Conservation (phyloP, 1,139 yeast genomes). For the Entelexis paramagnoliae region DNA sequence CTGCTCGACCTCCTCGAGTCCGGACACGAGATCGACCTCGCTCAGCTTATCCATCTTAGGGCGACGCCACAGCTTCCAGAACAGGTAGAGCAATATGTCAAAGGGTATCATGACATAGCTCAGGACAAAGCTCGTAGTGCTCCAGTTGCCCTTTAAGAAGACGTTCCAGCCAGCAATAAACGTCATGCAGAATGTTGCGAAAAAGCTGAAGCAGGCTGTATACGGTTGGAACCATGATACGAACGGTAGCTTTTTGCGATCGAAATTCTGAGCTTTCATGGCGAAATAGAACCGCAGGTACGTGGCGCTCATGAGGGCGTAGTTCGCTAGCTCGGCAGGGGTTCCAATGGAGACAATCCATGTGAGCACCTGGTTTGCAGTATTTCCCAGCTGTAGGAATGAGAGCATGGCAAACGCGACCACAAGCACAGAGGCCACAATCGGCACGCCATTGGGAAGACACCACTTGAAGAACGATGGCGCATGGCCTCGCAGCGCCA, state of each 20-base stretch:
- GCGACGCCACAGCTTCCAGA: constrained; percentile 46
- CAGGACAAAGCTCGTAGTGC: constrained; percentile 49
- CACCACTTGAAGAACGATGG: constrained; percentile 38
- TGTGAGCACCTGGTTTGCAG: constrained; percentile 55
- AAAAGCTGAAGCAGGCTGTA: constrained; percentile 36
- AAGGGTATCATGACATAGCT: constrained; percentile 59
- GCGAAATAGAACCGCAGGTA: constrained; percentile 59
- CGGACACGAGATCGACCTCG: constrained; percentile 47
- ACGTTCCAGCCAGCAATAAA: constrained; percentile 58
- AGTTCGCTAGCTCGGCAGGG: constrained; percentile 68
- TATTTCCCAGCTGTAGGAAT: constrained; percentile 48
- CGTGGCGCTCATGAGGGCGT: constrained; percentile 51
- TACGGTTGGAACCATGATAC: constrained; percentile 50
- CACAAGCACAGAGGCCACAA: constrained; percentile 40
- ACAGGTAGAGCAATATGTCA: constrained; percentile 45
- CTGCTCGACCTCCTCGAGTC: constrained; percentile 47
- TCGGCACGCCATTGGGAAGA: constrained; percentile 52
- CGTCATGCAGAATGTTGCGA: constrained; percentile 49
- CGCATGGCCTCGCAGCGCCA: constrained; percentile 48
- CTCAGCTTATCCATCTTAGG: constrained; percentile 43
- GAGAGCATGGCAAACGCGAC: constrained; percentile 41
- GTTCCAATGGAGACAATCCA: constrained; percentile 73
- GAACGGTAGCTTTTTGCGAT: constrained; percentile 46
- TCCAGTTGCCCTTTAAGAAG: constrained; percentile 58
- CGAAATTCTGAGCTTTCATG: constrained; percentile 46